Evolutionary conservation across 805 yeast genomes (phyloP), one percentile per base, ranked within the genome.

Genomic region (Saccharomycopsis babjevae): DNA sequence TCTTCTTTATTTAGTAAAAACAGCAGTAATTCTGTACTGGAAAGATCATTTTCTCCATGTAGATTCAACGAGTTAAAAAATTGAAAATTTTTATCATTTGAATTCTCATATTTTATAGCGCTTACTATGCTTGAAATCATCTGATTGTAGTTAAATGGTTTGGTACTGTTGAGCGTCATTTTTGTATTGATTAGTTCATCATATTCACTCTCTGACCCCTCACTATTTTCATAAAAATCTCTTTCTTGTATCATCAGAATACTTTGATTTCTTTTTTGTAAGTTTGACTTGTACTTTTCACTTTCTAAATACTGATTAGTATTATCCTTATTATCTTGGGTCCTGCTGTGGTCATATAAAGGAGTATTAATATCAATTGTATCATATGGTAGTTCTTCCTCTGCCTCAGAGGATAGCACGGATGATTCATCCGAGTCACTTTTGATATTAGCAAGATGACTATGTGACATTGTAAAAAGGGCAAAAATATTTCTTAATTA

Each of bases 361-460:
- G 85, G 68, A 97, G 98, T 56, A 18, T 6, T 25, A 13, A 46
- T 46, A 46, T 46, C 52, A 46, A 46, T 22, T 46, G 25, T 25
- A 8, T 46, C 52, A 28, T 46, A 46, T 25, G 52, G 28, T 46
- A 22, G 25, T 15, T 46, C 52, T 10, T 46, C 32, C 32, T 46
- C 32, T 25, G 28, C 15, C 28, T 46, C 32, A 11, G 52, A 22
- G 52, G 52, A 46, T 22, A 22, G n/a, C 52, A 22, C 32, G 5
- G 46, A 40, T 5, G 52, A 46, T 11, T 46, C 52, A 46, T 46
- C 52, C 16, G 52, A 46, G 15, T 46, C 52, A 46, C 52, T 46
- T 22, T 22, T 46, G 15, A 46, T 46, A 10, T 6, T 46, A 22
- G 32, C 32, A 10, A 16, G 22, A 13, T 40, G 46, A 25, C 5